phyloP scores from a whole-genome alignment of 1,284 basidiomycete genomes.

The Ustilago tritici region DNA sequence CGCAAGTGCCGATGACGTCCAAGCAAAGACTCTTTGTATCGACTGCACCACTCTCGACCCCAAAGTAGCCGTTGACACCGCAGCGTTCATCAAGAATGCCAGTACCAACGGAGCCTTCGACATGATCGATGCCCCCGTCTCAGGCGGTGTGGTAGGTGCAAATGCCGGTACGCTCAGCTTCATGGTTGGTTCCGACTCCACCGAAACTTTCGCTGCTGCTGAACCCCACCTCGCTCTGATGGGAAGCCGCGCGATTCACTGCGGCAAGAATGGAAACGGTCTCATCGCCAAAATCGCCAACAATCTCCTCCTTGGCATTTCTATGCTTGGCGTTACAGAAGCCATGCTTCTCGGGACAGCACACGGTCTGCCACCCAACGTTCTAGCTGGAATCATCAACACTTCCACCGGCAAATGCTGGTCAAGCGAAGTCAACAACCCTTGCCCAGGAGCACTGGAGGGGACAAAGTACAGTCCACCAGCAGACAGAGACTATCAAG shows the following conservation, averaged over 20 bases:
- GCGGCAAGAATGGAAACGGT: slow-evolving; percentile 80
- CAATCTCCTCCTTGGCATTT: slow-evolving; percentile 63
- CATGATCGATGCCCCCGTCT: slow-evolving; percentile 91
- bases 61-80: slow-evolving; percentile 77
- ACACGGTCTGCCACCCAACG: slow-evolving; percentile 54
- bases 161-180: slow-evolving; percentile 82
- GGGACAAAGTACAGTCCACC: slow-evolving; percentile 78
- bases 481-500: slow-evolving; percentile 84
- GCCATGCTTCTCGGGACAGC: slow-evolving; percentile 64
- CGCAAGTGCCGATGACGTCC: slow-evolving; percentile 13
- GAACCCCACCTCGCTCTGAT: slow-evolving; percentile 75
- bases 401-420: slow-evolving; percentile 75
- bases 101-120: slow-evolving; percentile 59
- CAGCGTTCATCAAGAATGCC: slow-evolving; percentile 74
- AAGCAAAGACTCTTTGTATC: slow-evolving; percentile 76
- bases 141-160: slow-evolving; percentile 88
- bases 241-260: slow-evolving; percentile 85
- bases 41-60: slow-evolving; percentile 90
- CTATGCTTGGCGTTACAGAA: slow-evolving; percentile 62
- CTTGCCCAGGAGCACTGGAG: slow-evolving; percentile 79
- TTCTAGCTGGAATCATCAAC: slow-evolving; percentile 65
- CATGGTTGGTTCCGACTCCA: slow-evolving; percentile 81
- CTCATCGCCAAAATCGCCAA: slow-evolving; percentile 66
- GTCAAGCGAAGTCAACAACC: slow-evolving; percentile 87
- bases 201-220: slow-evolving; percentile 75